Percentiles rank a stretch among this genome's conserved stretches.
These are phyloP conservation scores for barrel medic (Medicago truncatula) DNA, from an alignment of 306 rosid genomes.

Conservation along the genomic window DNA sequence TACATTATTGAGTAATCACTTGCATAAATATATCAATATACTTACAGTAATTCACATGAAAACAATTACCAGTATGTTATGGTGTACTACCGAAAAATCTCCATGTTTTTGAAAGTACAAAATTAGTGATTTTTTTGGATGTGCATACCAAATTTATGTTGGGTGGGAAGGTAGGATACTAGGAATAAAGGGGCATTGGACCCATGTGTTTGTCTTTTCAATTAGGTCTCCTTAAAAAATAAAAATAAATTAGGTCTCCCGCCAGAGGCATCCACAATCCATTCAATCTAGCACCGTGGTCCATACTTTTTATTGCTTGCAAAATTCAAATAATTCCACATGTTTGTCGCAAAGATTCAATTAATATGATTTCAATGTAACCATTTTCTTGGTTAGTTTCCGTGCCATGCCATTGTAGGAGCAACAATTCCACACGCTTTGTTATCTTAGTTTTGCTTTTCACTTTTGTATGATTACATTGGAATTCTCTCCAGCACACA, in stretches of 20 bases:
- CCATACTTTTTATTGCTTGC: conserved; percentile 25
- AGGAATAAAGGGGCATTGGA: background rate
- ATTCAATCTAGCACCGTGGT: conserved; percentile 12
- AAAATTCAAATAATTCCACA: conserved; percentile 3
- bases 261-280: conserved; percentile 7
- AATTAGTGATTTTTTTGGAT: too few species aligned
- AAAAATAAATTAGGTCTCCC: background rate
- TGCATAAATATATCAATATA: too few species aligned
- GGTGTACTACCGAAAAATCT: background rate
- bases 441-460: conserved; percentile 12
- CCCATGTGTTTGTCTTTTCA: conserved; percentile 11
- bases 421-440: conserved; percentile 44
- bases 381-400: conserved; percentile 23
- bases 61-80: background rate
- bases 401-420: conserved; percentile 20
- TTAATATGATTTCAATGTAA: conserved; percentile 18
- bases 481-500: conserved; percentile 4
- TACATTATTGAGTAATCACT: background rate
- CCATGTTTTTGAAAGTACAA: background rate
- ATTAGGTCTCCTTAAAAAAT: background rate
- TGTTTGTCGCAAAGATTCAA: background rate
- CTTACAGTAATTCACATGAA: background rate
- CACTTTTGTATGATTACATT: conserved; percentile 26
- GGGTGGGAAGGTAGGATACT: background rate
- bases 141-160: background rate